Evolutionary conservation across 1,139 yeast genomes (phyloP).

Genomic region (Geotrichum aggregatum): DNA sequence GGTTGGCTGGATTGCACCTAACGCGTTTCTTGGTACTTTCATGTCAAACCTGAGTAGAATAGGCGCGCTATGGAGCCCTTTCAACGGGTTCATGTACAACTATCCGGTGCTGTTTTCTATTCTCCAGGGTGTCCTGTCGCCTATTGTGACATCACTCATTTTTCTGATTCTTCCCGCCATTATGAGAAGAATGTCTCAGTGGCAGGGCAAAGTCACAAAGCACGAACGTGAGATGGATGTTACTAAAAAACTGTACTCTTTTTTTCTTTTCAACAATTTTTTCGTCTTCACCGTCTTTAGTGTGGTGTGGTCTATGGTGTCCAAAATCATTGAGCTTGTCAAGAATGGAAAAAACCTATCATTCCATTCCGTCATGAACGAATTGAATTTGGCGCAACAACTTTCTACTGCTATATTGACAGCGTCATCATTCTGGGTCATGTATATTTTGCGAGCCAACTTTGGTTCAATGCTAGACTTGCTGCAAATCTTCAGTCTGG

Average conservation of each 20-base stretch:
- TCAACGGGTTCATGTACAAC: slow-evolving; percentile 33
- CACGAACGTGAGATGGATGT: slow-evolving; percentile 42
- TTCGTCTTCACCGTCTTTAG: slow-evolving; percentile 41
- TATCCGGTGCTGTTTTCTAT: slow-evolving; percentile 37
- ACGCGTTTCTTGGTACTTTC: slow-evolving; percentile 44
- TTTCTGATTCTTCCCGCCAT: slow-evolving; percentile 40
- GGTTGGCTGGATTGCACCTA: slow-evolving; percentile 42
- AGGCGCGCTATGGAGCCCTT: slow-evolving; percentile 40
- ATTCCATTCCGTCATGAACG: slow-evolving; percentile 27
- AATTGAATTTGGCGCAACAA: slow-evolving; percentile 35
- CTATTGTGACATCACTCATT: slow-evolving; percentile 38
- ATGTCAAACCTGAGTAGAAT: slow-evolving; percentile 39
- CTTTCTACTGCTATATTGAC: slow-evolving; percentile 39
- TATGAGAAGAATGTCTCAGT: slow-evolving; percentile 39
- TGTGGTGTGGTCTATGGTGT: slow-evolving; percentile 41
- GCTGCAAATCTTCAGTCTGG: slow-evolving; percentile 35
- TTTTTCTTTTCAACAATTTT: slow-evolving; percentile 42
- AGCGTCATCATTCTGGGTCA: slow-evolving; percentile 44
- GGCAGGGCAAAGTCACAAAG: slow-evolving; percentile 42
- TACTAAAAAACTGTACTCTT: slow-evolving; percentile 38
- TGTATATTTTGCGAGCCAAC: slow-evolving; percentile 40
- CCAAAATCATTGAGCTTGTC: slow-evolving; percentile 34
- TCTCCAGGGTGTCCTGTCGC: slow-evolving; percentile 42
- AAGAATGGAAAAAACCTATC: slow-evolving; percentile 25
- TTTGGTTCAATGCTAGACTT: slow-evolving; percentile 37